A percentile compares a stretch with the other conserved stretches of the same genome.
These are phyloP conservation scores for Diaporthe citrichinensis DNA, from an alignment of 2,329 filamentous ascomycete species.

Conservation along the genomic window DNA sequence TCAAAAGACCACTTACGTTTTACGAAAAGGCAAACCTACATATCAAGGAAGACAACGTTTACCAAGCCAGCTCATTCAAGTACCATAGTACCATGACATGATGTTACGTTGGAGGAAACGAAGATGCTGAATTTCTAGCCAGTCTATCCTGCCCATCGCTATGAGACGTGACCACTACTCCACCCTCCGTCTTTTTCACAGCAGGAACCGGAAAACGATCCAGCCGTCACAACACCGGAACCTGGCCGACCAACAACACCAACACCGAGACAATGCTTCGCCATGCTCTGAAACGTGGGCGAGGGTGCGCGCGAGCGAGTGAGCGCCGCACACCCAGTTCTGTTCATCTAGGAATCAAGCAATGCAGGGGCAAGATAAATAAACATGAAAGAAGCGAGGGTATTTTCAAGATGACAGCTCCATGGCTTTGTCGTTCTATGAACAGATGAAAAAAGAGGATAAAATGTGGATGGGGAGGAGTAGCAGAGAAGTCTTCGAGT, in stretches of 20 bases:
- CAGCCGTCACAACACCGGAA: neutral
- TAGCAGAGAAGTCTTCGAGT: neutral
- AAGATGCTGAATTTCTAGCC: constrained; percentile 19
- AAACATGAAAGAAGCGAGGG: constrained; percentile 22
- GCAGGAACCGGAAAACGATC: constrained; percentile 1
- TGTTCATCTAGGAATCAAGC: constrained; percentile 12
- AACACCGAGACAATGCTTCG: constrained; percentile 28
- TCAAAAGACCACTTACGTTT: too few species aligned
- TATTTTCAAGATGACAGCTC: constrained; percentile 11
- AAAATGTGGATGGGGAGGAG: neutral
- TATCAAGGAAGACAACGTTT: too few species aligned
- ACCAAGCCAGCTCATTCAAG: too few species aligned
- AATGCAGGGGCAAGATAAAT: neutral
- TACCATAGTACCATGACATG: neutral
- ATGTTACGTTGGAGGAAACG: neutral
- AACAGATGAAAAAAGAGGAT: neutral
- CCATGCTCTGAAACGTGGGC: neutral
- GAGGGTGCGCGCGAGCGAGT: neutral
- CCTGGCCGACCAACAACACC: constrained; percentile 20
- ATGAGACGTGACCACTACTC: neutral
- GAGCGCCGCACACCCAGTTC: neutral
- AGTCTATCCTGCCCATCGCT: constrained; percentile 8
- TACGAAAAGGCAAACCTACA: too few species aligned
- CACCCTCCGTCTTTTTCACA: neutral
- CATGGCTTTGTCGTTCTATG: constrained; percentile 4